phyloP scores from a whole-genome alignment of 345 rosid genomes.

The Eucalyptus rudis region DNA sequence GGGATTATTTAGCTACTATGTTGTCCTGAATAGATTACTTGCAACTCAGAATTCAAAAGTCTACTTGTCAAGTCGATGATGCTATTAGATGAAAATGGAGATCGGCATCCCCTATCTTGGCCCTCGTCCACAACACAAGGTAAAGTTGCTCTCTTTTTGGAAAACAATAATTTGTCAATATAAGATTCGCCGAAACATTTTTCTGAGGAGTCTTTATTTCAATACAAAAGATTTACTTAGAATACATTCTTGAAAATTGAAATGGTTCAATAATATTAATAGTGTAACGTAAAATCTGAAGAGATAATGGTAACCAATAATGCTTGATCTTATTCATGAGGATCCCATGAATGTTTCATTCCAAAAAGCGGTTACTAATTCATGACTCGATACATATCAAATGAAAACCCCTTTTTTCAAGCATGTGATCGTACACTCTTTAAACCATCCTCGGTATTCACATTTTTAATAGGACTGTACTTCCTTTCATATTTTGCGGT shows the following conservation, averaged over 20 bases:
- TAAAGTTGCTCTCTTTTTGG: background rate
- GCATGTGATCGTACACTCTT: background rate
- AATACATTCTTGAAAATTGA: background rate
- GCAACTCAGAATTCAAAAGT: too few species aligned
- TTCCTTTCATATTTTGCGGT: background rate
- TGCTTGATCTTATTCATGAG: background rate
- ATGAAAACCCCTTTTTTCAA: background rate
- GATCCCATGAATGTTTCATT: background rate
- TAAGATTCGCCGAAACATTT: accelerated
- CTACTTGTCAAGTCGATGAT: accelerated
- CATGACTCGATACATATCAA: background rate
- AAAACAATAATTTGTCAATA: background rate
- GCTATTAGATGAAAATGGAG: too few species aligned
- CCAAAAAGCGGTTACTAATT: background rate
- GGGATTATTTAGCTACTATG: background rate
- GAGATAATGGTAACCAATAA: background rate
- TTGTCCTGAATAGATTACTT: too few species aligned
- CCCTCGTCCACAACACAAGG: background rate
- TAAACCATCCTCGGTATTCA: background rate
- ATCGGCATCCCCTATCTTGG: accelerated
- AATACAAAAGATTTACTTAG: background rate
- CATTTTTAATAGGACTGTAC: background rate
- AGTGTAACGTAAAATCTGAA: background rate
- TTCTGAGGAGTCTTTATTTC: background rate
- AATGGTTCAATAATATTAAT: background rate